A percentile compares a stretch with the other conserved stretches of the same genome.
Evolutionary conservation across 176 grass and related monocot species (phyloP).

Genomic region (Carex pumila): DNA sequence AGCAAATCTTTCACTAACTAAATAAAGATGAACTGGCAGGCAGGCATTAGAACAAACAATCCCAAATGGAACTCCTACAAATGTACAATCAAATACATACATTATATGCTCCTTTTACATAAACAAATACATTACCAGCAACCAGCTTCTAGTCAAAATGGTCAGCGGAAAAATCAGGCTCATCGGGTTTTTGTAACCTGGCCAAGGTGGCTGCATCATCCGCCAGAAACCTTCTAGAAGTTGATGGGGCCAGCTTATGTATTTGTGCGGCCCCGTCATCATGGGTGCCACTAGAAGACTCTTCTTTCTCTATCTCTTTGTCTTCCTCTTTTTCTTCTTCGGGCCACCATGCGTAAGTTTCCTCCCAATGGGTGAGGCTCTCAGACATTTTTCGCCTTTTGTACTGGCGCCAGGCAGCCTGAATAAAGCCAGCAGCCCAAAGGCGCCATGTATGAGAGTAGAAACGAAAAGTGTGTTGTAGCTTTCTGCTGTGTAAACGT

Average conservation of each 20-base stretch:
- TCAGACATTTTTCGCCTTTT: slow-evolving; percentile 63
- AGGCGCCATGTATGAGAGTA: slow-evolving; percentile 83
- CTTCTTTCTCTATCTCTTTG: too few species aligned
- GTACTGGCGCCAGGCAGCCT: slow-evolving; percentile 79
- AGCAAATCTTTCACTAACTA: not conserved
- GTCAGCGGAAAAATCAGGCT: slow-evolving; percentile 75
- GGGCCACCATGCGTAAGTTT: slow-evolving; percentile 50
- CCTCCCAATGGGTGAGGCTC: slow-evolving; percentile 60
- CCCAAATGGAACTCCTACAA: not conserved
- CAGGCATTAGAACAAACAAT: not conserved
- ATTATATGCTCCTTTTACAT: not conserved
- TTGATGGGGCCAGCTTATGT: slow-evolving; percentile 42
- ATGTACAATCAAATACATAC: not conserved
- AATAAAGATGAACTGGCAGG: not conserved
- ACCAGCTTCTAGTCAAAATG: slow-evolving; percentile 57
- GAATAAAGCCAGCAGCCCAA: slow-evolving; percentile 89
- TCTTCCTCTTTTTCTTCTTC: slow-evolving; percentile 28
- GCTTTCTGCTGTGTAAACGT: slow-evolving; percentile 87
- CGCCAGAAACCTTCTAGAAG: slow-evolving; percentile 57
- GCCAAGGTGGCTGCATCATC: slow-evolving; percentile 22
- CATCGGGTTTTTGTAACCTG: slow-evolving; percentile 76
- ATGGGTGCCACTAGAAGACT: not conserved
- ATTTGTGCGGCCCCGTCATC: slow-evolving; percentile 30
- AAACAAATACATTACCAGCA: not conserved
- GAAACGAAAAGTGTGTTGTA: slow-evolving; percentile 91